These are phyloP conservation scores for Sphaerulina musiva DNA, from an alignment of 2,329 filamentous ascomycete species.

Conservation along the genomic window DNA sequence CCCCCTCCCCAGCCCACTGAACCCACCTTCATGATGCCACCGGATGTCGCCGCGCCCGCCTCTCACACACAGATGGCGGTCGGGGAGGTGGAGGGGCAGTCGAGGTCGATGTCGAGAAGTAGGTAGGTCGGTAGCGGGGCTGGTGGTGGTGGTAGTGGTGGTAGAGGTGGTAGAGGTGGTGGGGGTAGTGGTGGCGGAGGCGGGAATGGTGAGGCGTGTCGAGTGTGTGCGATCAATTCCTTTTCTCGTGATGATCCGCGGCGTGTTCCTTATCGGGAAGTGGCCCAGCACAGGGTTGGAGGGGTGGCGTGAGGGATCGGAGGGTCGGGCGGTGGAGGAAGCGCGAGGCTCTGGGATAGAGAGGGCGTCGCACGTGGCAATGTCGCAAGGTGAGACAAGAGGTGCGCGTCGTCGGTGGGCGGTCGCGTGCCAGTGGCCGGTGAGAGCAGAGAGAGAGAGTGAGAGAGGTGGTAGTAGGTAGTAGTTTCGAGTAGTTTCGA, in stretches of 20 bases:
- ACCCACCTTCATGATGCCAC: conserved; percentile 11
- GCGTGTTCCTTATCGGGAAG: conserved; percentile 6
- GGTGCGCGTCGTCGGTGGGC: neutral
- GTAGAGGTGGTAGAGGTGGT: neutral
- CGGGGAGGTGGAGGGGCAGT: no score
- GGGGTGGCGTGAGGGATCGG: no score
- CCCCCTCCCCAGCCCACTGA: neutral
- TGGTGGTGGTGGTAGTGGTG: neutral
- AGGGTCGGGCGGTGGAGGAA: neutral
- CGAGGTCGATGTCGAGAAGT: neutral
- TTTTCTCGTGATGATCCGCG: conserved; percentile 3
- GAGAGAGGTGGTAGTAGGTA: no score
- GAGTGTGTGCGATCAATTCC: neutral
- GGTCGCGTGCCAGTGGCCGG: no score
- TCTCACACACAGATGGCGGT: neutral
- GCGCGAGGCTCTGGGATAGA: neutral
- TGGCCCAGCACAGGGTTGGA: neutral
- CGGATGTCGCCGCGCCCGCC: conserved; percentile 7
- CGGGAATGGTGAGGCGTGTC: neutral
- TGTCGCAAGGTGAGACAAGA: neutral
- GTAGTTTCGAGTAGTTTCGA: no score
- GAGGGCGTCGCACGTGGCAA: neutral
- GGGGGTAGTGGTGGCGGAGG: neutral
- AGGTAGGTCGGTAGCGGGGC: neutral
- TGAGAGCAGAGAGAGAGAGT: no score